These are phyloP conservation scores for Cercospora berteroae DNA, from an alignment of 2,329 filamentous ascomycete genomes.

Conservation along the genomic window DNA sequence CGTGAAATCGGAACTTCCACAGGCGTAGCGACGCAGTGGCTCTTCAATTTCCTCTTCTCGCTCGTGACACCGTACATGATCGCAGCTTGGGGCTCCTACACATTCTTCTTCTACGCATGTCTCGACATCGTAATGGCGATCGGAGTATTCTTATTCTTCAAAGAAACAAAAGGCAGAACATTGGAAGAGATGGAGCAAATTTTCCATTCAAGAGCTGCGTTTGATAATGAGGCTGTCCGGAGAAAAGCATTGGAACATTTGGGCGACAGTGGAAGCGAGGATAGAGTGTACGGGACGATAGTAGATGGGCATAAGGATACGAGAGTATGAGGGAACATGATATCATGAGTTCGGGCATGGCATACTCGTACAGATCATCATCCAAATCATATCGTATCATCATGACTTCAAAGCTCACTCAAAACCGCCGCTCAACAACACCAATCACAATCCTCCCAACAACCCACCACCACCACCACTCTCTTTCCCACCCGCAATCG, in stretches of 20 bases:
- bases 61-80: constrained; percentile 54
- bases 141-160: constrained; percentile 41
- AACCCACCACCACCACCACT: neutral
- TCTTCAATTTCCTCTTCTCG: constrained; percentile 53
- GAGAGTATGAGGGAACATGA: neutral
- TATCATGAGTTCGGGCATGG: neutral
- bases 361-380: neutral
- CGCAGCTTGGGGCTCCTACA: constrained; percentile 49
- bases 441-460: too few species aligned
- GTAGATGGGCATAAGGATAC: neutral
- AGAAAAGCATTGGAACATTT: constrained; percentile 19
- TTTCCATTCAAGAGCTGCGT: constrained; percentile 29
- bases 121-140: constrained; percentile 47
- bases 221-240: constrained; percentile 29
- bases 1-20: constrained; percentile 53
- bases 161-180: constrained; percentile 40
- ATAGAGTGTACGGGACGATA: neutral
- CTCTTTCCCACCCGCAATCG: neutral
- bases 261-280: constrained; percentile 15
- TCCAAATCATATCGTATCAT: neutral
- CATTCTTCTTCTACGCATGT: constrained; percentile 46
- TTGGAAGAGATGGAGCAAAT: constrained; percentile 39
- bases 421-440: too few species aligned
- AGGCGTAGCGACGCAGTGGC: constrained; percentile 52
- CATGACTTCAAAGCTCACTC: too few species aligned